These are phyloP conservation scores for Chaetomiaceae sp. DNA, from an alignment of 2,329 filamentous ascomycete species.

Conservation along the genomic window DNA sequence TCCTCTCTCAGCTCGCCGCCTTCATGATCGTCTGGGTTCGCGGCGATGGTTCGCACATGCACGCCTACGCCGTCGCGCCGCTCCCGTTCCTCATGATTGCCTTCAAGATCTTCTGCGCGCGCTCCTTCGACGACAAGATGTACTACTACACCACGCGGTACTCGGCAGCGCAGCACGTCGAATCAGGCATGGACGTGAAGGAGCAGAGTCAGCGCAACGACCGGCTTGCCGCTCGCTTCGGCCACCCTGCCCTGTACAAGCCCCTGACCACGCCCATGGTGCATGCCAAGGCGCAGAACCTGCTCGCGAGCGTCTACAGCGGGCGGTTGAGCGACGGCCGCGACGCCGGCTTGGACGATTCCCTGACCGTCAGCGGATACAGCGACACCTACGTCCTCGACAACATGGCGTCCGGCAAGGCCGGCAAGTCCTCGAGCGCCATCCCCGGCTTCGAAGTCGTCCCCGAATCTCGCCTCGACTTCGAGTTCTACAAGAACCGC, in stretches of 20 bases:
- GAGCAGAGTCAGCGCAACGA: slow-evolving; percentile 56
- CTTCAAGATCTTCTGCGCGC: slow-evolving; percentile 84
- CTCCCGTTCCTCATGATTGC: slow-evolving; percentile 71
- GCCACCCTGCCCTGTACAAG: slow-evolving; percentile 85
- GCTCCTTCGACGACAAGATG: slow-evolving; percentile 71
- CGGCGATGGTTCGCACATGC: slow-evolving; percentile 54
- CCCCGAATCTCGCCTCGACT: slow-evolving; percentile 79
- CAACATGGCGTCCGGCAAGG: slow-evolving; percentile 67
- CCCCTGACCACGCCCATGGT: slow-evolving; percentile 94
- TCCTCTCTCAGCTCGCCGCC: slow-evolving; percentile 74
- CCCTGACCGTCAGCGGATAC: slow-evolving; percentile 63
- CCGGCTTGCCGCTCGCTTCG: slow-evolving; percentile 73
- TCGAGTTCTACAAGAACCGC: slow-evolving; percentile 85
- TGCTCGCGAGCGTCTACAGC: slow-evolving; percentile 79
- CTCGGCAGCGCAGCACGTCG: slow-evolving; percentile 42
- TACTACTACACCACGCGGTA: slow-evolving; percentile 72
- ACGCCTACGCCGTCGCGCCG: slow-evolving; percentile 67
- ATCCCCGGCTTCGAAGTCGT: slow-evolving; percentile 85
- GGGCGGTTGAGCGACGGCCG: slow-evolving; percentile 69
- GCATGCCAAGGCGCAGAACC: slow-evolving; percentile 80
- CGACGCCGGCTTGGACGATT: slow-evolving; percentile 50
- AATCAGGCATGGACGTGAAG: slow-evolving; percentile 44
- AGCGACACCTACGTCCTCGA: slow-evolving; percentile 79
- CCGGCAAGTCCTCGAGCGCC: slow-evolving; percentile 32
- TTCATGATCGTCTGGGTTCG: slow-evolving; percentile 70